Percentiles rank a stretch among this genome's conserved stretches.
Evolutionary conservation across 805 yeast genomes (phyloP).

Genomic region (Tetrapisispora pingtungensis): DNA sequence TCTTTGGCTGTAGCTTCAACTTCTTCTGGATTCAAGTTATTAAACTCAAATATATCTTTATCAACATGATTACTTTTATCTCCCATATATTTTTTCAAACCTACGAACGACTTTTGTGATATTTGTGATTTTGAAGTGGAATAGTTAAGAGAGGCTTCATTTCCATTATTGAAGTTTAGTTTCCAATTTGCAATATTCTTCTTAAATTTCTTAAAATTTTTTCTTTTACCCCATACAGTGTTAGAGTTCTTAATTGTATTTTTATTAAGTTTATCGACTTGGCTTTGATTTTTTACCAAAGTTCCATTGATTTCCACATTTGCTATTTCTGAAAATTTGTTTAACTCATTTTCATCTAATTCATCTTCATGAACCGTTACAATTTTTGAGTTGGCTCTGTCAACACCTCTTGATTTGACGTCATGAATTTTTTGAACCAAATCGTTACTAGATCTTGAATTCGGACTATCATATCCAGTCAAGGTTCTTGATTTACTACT

Average conservation of each 20-base stretch:
- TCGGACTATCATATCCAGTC: neutral
- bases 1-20: too few relatives aligned
- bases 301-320: slow-evolving; percentile 25
- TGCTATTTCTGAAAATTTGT: slow-evolving; percentile 26
- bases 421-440: slow-evolving; percentile 28
- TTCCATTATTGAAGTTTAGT: neutral
- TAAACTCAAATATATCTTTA: slow-evolving; percentile 6
- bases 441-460: neutral
- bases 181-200: slow-evolving; percentile 21
- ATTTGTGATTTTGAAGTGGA: too few relatives aligned
- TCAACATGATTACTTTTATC: slow-evolving; percentile 1
- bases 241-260: too few relatives aligned
- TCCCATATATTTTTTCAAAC: slow-evolving; percentile 15
- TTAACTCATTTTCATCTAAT: slow-evolving; percentile 25
- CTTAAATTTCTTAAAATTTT: slow-evolving; percentile 34
- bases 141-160: neutral
- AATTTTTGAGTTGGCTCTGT: slow-evolving; percentile 20
- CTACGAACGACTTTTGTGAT: neutral
- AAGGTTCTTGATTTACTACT: neutral
- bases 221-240: slow-evolving; percentile 12
- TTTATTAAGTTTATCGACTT: too few relatives aligned
- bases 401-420: slow-evolving; percentile 24
- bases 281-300: too few relatives aligned
- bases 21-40: neutral
- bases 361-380: slow-evolving; percentile 20